These are phyloP conservation scores for Pseudonitzschia multiseries DNA, from an alignment of 108 stramenopile genomes.

Conservation along the genomic window DNA sequence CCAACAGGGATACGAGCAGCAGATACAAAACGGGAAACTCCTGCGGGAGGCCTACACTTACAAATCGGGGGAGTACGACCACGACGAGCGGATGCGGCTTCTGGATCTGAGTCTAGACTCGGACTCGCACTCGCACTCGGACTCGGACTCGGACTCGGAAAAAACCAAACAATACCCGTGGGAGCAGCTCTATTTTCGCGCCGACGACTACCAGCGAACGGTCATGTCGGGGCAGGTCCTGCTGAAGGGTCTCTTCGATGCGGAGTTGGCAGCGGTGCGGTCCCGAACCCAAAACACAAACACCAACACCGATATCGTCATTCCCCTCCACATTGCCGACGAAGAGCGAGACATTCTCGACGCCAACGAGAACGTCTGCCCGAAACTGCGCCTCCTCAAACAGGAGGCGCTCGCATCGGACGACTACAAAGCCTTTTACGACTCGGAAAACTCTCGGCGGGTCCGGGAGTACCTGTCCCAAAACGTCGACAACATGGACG, in stretches of 20 bases:
- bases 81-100: slow-evolving; percentile 55
- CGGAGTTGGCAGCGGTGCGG: slow-evolving; percentile 25
- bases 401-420: slow-evolving; percentile 6
- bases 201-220: slow-evolving; percentile 85
- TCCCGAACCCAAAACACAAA: too few relatives aligned
- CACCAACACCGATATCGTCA: slow-evolving; percentile 18
- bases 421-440: slow-evolving; percentile 20
- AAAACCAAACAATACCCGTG: too few relatives aligned
- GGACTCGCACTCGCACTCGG: too few relatives aligned
- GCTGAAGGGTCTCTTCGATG: slow-evolving; percentile 73
- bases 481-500: slow-evolving; percentile 25
- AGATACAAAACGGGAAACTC: slow-evolving; percentile 69
- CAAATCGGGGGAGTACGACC: slow-evolving; percentile 40
- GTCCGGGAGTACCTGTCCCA: slow-evolving; percentile 30
- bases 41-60: slow-evolving; percentile 76
- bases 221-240: slow-evolving; percentile 86
- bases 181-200: slow-evolving; percentile 60
- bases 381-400: slow-evolving; percentile 50
- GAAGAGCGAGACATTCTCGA: slow-evolving; percentile 65
- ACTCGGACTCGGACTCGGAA: too few relatives aligned
- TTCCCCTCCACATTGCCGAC: slow-evolving; percentile 79
- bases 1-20: slow-evolving; percentile 75
- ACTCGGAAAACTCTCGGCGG: slow-evolving; percentile 33
- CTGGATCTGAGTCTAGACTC: slow-evolving; percentile 43
- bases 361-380: slow-evolving; percentile 67